Conservation (phyloP, 306 rosid genomes). For the Canavalia ensiformis region DNA sequence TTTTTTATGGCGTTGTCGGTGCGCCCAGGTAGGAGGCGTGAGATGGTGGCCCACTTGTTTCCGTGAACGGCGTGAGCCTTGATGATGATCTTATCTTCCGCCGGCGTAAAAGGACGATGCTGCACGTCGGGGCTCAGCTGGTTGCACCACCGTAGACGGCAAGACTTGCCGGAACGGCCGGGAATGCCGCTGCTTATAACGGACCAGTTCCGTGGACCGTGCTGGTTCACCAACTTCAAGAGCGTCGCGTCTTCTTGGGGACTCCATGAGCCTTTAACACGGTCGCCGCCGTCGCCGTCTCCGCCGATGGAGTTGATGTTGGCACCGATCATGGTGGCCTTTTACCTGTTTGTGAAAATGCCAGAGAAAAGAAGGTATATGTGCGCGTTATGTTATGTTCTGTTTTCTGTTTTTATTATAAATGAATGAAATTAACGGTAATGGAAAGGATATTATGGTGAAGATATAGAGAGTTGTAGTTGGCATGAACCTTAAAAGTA, state of each 20-base stretch:
- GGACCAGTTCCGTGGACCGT: slow-evolving; percentile 89
- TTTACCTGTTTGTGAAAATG: slow-evolving; percentile 37
- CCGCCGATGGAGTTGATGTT: slow-evolving; percentile 1
- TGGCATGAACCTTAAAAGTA: slow-evolving; percentile 62
- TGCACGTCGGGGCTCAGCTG: slow-evolving; percentile 94
- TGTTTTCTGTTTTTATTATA: neutral
- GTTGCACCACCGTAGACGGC: slow-evolving; percentile 91
- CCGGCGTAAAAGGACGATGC: slow-evolving; percentile 78
- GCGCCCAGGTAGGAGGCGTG: slow-evolving; percentile 84
- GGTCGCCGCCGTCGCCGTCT: slow-evolving; percentile 26
- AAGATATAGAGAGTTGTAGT: slow-evolving; percentile 35
- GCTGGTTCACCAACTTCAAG: slow-evolving; percentile 61
- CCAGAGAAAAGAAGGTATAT: neutral
- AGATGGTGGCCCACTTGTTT: slow-evolving; percentile 95
- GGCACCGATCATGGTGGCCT: neutral
- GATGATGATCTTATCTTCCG: slow-evolving; percentile 72
- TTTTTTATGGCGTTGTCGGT: slow-evolving; percentile 95
- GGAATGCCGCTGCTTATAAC: slow-evolving; percentile 76
- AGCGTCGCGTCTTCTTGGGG: slow-evolving; percentile 79
- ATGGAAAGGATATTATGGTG: neutral
- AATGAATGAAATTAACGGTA: neutral
- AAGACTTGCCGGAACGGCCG: slow-evolving; percentile 88
- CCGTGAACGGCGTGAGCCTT: slow-evolving; percentile 79
- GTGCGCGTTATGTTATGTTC: neutral
- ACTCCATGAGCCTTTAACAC: slow-evolving; percentile 88